Percentiles rank a stretch among this genome's conserved stretches.
These are phyloP conservation scores for Xylaria sp. DNA, from an alignment of 2,329 filamentous ascomycete genomes.

Conservation along the genomic window DNA sequence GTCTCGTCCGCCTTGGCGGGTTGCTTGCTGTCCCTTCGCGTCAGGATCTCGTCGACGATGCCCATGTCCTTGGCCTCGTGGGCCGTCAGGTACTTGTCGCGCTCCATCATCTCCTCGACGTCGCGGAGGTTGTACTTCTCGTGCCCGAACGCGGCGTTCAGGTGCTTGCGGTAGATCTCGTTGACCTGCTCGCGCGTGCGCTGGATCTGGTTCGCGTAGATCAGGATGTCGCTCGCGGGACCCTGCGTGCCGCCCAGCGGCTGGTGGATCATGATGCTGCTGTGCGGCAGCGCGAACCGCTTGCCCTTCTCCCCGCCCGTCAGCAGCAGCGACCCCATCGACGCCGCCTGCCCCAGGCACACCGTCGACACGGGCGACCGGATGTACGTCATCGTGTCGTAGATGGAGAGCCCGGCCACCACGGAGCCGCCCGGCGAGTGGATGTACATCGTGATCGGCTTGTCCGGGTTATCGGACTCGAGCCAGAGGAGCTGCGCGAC, in stretches of 20 bases:
- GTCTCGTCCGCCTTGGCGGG: conserved; percentile 13
- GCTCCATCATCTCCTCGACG: conserved; percentile 93
- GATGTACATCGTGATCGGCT: conserved; percentile 96
- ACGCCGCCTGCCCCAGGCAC: conserved; percentile 90
- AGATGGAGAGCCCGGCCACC: conserved; percentile 85
- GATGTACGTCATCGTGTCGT: conserved; percentile 99
- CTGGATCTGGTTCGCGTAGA: conserved; percentile 96
- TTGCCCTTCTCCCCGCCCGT: conserved; percentile 84
- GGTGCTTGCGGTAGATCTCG: conserved; percentile 82
- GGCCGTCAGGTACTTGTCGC: conserved; percentile 91
- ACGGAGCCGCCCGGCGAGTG: conserved; percentile 95
- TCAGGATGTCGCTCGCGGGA: conserved; percentile 81
- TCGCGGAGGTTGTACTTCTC: conserved; percentile 80
- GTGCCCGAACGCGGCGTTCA: conserved; percentile 74
- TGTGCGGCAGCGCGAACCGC: conserved; percentile 88
- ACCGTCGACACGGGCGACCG: conserved; percentile 90
- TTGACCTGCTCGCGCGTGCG: conserved; percentile 84
- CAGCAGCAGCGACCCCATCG: conserved; percentile 89
- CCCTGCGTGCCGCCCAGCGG: conserved; percentile 74
- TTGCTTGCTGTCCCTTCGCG: conserved; percentile 56
- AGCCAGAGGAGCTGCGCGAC: conserved; percentile 97
- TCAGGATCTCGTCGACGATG: conserved; percentile 87
- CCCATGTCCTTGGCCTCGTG: conserved; percentile 87
- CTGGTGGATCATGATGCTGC: conserved; percentile 96
- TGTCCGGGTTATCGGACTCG: conserved; percentile 93